phyloP scores from a whole-genome alignment of 2,329 filamentous ascomycete genomes.

The Neophaeococcomyces mojaviensis region DNA sequence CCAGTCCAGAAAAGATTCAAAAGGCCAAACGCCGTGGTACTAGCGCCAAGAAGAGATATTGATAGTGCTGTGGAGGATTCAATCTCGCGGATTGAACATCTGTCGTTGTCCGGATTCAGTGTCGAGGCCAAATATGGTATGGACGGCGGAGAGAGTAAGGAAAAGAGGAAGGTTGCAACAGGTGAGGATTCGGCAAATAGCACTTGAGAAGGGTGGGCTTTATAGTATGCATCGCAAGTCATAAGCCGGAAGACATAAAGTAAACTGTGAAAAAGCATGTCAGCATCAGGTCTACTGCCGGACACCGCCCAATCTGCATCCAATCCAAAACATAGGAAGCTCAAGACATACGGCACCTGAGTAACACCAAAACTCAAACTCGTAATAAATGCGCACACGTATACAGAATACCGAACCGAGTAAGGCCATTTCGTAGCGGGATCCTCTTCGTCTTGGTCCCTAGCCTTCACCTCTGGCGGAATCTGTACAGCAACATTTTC shows the following conservation, averaged over 20 bases:
- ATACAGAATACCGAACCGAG: slow-evolving; percentile 19
- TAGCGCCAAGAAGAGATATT: slow-evolving; percentile 58
- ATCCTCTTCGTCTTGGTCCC: background rate
- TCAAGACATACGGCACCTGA: slow-evolving; percentile 34
- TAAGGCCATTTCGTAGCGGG: slow-evolving; percentile 11
- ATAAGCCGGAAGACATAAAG: slow-evolving; percentile 64
- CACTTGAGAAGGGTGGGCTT: slow-evolving; percentile 38
- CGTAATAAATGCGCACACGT: slow-evolving; percentile 55
- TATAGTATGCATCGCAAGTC: slow-evolving; percentile 64
- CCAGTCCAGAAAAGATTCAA: slow-evolving; percentile 61
- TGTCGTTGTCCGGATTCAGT: slow-evolving; percentile 25
- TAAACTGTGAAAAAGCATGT: slow-evolving; percentile 17
- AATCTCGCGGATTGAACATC: slow-evolving; percentile 56
- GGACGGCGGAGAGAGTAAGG: no score
- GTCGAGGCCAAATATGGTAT: no score
- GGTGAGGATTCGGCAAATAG: no score
- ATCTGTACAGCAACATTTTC: slow-evolving; percentile 19
- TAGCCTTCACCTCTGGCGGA: slow-evolving; percentile 4
- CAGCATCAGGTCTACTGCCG: no score
- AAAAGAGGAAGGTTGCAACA: no score
- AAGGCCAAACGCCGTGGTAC: slow-evolving; percentile 60
- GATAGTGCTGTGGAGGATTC: slow-evolving; percentile 57
- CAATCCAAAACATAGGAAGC: background rate
- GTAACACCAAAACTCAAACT: slow-evolving; percentile 46
- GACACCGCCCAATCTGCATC: background rate